Evolutionary conservation across 1,284 basidiomycete species (phyloP), one percentile per base, ranked within the genome.

Genomic region (Fomitopsis pinicola): DNA sequence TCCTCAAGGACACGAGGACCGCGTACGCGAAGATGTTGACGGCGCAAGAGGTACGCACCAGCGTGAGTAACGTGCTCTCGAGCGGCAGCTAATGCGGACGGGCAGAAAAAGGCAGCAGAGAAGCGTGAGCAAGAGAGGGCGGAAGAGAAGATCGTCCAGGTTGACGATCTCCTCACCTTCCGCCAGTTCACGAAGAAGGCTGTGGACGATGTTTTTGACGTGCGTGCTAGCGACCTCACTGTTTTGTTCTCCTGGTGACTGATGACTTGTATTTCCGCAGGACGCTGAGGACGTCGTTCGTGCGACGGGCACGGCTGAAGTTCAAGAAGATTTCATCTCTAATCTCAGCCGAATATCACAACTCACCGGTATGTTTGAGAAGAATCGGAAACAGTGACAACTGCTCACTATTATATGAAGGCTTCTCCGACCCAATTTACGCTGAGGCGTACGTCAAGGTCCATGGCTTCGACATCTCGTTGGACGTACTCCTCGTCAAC

Each of bases 391-490:
- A 5, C 15, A 38, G 17, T 40, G 35, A 17, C 12, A 48, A 4
- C 6, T 56, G 54, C 22, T 54, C 6, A n/a, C 19, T 5, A 33
- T 19, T 58, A 52, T 14, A 17, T 26, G 19, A n/a, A 91, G 95
- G 96, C 36, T 99, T 99, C 82, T 98, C 96, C 28, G 97, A 99
- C 73, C 94, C 97, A 1, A 95, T 99, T 62, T 99, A 99, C 70
- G 96, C 97, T 5, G 97, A 99, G 75, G 97, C 97, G 1, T 96
- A 96, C 69, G 96, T 99, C 69, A 97, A 97, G 74, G 95, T 99
- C 73, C 94, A 98, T 69, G 95, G 97, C 58, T 99, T 99, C 73
- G 97, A 99, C 75, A 98, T 99, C 69, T 78, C 96, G 58, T 85
- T 98, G 4, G 97, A 99, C 70, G 95, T 99, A 19, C 83, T 99